Conservation (phyloP, 768 basidiomycete genomes). For the Agaricus sinodeliciosus region DNA sequence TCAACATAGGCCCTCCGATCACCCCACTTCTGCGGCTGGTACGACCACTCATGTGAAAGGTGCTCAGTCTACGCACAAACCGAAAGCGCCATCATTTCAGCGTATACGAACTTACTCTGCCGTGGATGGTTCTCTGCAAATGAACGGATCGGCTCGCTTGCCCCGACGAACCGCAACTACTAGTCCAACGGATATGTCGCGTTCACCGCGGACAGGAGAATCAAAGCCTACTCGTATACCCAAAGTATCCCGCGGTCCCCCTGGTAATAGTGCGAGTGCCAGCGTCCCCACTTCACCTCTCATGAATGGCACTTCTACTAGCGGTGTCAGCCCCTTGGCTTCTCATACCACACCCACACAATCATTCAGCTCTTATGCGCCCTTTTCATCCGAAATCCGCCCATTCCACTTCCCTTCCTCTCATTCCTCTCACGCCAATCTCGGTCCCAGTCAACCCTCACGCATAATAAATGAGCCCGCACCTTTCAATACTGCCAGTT, state of each 20-base stretch:
- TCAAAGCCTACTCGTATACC: slow-evolving; percentile 47
- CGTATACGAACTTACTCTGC: slow-evolving; percentile 64
- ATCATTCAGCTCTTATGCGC: slow-evolving; percentile 18
- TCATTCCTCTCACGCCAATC: slow-evolving; percentile 24
- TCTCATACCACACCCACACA: slow-evolving; percentile 12
- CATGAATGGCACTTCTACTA: slow-evolving; percentile 3
- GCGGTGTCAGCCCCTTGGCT: slow-evolving; percentile 17
- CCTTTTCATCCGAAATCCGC: not conserved
- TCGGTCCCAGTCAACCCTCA: slow-evolving; percentile 24
- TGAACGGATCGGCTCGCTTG: slow-evolving; percentile 23
- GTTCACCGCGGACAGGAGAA: slow-evolving; percentile 39
- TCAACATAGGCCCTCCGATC: slow-evolving; percentile 9
- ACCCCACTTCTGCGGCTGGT: slow-evolving; percentile 13
- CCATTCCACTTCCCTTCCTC: slow-evolving; percentile 14
- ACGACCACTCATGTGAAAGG: slow-evolving; percentile 23
- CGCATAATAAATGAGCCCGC: slow-evolving; percentile 58
- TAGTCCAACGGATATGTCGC: slow-evolving; percentile 15
- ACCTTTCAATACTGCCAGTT: slow-evolving; percentile 51
- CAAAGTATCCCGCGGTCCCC: slow-evolving; percentile 26
- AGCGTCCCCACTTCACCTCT: not conserved
- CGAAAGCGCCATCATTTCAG: slow-evolving; percentile 26
- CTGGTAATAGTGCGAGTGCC: not conserved
- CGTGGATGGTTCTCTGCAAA: slow-evolving; percentile 33
- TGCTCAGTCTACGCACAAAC: slow-evolving; percentile 23
- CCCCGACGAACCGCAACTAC: slow-evolving; percentile 8